Evolutionary conservation across 805 yeast genomes (phyloP), one percentile per base, ranked within the genome.

Genomic region (Myxozyma neglecta): DNA sequence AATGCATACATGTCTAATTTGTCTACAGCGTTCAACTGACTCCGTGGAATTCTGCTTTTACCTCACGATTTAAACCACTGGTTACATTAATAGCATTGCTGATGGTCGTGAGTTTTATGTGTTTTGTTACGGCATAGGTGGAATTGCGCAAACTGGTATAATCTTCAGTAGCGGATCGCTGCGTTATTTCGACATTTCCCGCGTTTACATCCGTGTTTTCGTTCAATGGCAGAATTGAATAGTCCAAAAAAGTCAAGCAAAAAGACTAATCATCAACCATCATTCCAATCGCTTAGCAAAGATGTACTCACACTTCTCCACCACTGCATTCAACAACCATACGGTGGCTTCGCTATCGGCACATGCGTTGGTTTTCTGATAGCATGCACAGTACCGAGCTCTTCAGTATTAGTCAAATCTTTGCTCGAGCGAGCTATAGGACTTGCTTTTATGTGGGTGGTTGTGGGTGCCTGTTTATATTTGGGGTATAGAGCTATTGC

Each of bases 351-450:
- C 37, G 39, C 32, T 13, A 6, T 50, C 7, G 60, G 60, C 16
- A 50, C 60, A 2, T 42, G 39, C n/a, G 50, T 57, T 24, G 65
- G 65, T 10, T 61, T 58, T 48, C 8, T 61, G 16, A n/a, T 58
- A 8, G 45, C 65, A 3, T 42, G 59, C 34, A 8, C 56, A 11
- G 36, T 58, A 34, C 63, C 65, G 13, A 13, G 16, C 6, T 39
- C 57, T 14, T 53, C 60, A 1, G 43, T 47, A 6, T 39, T 14
- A 6, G 51, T 58, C 14, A 53, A 56, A 24, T 6, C 48, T 14
- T 24, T 48, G 3, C 39, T 54, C 14, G 51, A 24, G 40, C 44
- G 54, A 20, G 18, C 55, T 11, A 13, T 58, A 32, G 34, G 53
- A 6, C 11, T 39, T 20, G 35, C 54, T 42, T 20, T 55, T 11